A percentile compares a stretch with the other conserved stretches of the same genome.
Conservation (phyloP, 2,329 filamentous ascomycete genomes). For the Huntiella decipiens region DNA sequence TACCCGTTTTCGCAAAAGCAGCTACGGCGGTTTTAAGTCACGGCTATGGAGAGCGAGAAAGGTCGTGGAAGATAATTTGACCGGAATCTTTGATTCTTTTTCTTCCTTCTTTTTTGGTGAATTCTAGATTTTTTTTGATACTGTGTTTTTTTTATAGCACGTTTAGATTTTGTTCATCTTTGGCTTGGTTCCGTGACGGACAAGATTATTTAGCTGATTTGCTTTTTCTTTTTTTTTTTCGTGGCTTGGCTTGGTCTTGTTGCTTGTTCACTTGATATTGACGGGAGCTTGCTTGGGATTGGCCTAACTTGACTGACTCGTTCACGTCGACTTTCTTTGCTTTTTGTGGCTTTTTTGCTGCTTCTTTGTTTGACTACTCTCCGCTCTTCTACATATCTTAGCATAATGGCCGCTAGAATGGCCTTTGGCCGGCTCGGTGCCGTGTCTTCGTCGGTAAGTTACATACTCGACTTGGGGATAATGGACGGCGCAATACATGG, state of each 20-base stretch:
- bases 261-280: neutral
- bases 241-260: neutral
- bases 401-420: slow-evolving; percentile 40
- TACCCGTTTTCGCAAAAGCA: no score
- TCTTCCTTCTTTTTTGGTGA: neutral
- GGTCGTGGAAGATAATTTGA: no score
- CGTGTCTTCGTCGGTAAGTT: slow-evolving; percentile 33
- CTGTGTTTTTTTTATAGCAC: neutral
- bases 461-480: neutral
- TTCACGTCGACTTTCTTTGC: neutral
- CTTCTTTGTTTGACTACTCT: neutral
- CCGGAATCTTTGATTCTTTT: neutral
- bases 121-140: neutral
- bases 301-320: neutral
- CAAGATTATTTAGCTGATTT: no score
- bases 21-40: no score
- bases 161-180: no score
- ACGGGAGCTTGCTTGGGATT: neutral
- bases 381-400: slow-evolving; percentile 1
- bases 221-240: no score
- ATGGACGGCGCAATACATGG: no score
- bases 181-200: no score
- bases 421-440: slow-evolving; percentile 41
- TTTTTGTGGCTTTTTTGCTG: slow-evolving; percentile 2
- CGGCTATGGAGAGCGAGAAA: no score